Conservation (phyloP, 2,329 filamentous ascomycete species). For the Byssothecium circinans region DNA sequence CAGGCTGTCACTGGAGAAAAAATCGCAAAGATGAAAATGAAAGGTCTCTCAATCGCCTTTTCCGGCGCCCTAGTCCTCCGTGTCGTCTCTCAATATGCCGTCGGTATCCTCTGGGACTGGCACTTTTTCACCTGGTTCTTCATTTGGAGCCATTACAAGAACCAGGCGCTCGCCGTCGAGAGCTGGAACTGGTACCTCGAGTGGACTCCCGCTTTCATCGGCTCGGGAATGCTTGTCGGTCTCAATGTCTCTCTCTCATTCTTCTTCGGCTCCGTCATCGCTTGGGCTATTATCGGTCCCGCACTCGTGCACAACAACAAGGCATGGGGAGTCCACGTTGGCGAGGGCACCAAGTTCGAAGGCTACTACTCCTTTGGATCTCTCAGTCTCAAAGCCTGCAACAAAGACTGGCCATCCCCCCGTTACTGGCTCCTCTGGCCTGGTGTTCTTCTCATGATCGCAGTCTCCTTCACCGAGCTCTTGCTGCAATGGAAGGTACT, state of each 20-base stretch:
- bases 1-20: constrained; percentile 54
- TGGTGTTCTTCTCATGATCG: constrained; percentile 54
- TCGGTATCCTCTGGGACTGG: constrained; percentile 64
- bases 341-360: constrained; percentile 49
- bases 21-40: constrained; percentile 60
- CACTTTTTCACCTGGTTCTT: constrained; percentile 58
- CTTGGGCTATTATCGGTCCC: constrained; percentile 62
- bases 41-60: constrained; percentile 57
- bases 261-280: constrained; percentile 58
- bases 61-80: constrained; percentile 54
- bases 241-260: constrained; percentile 62
- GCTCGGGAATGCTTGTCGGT: constrained; percentile 61
- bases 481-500: constrained; percentile 50
- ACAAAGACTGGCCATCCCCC: constrained; percentile 50
- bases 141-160: constrained; percentile 58
- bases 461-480: constrained; percentile 53
- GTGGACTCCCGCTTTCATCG: constrained; percentile 63
- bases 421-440: constrained; percentile 58
- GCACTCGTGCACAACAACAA: constrained; percentile 56
- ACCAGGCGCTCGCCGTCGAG: constrained; percentile 56
- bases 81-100: constrained; percentile 61
- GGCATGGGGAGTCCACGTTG: constrained; percentile 47
- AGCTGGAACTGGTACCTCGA: constrained; percentile 66
- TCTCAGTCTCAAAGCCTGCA: constrained; percentile 38
- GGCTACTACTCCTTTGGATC: constrained; percentile 46